These are phyloP conservation scores for Phytophthora crassamura DNA, from an alignment of 352 stramenopile species.

Conservation along the genomic window DNA sequence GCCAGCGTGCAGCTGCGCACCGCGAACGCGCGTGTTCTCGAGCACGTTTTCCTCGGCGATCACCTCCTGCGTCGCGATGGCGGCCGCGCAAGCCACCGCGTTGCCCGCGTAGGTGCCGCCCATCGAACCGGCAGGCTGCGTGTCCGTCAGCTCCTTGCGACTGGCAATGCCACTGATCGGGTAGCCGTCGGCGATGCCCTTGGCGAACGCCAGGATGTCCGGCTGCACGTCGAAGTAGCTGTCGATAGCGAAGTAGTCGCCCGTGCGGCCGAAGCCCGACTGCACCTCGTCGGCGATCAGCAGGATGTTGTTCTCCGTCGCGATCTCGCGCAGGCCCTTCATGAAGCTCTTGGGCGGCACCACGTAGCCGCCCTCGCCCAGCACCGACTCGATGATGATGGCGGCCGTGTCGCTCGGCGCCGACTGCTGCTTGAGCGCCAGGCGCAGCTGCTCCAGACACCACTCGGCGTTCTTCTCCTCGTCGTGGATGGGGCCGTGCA, in stretches of 20 bases:
- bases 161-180: conserved; percentile 91
- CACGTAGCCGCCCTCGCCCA: conserved; percentile 94
- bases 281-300: conserved; percentile 95
- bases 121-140: conserved; percentile 89
- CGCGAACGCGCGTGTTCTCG: conserved; percentile 79
- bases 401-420: conserved; percentile 87
- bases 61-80: conserved; percentile 88
- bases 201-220: conserved; percentile 94
- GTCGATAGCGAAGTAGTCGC: conserved; percentile 89
- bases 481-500: conserved; percentile 86
- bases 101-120: conserved; percentile 95
- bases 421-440: conserved; percentile 93
- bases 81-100: conserved; percentile 90
- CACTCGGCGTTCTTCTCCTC: conserved; percentile 70
- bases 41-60: conserved; percentile 92
- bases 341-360: conserved; percentile 92
- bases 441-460: conserved; percentile 86
- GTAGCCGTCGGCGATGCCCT: conserved; percentile 93
- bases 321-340: conserved; percentile 91
- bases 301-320: conserved; percentile 92
- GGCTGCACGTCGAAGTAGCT: conserved; percentile 85
- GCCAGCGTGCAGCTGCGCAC: conserved; percentile 75
- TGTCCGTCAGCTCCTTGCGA: conserved; percentile 87
- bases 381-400: conserved; percentile 92
- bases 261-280: conserved; percentile 89